phyloP scores from a whole-genome alignment of 495 filamentous ascomycete genomes.

The Penicillium coprophilum region DNA sequence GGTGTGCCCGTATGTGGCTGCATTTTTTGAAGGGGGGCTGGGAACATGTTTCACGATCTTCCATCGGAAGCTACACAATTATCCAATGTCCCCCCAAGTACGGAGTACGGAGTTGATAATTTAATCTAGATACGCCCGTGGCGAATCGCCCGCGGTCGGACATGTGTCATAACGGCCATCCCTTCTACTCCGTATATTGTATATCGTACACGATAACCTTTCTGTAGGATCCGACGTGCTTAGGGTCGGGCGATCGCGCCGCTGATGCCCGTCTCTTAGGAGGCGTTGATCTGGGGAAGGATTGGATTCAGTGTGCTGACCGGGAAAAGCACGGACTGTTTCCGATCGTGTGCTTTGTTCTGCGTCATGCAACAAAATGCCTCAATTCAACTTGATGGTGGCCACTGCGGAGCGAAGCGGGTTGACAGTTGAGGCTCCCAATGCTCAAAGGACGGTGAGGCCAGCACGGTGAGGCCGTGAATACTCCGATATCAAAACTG shows the following conservation, averaged over 20 bases:
- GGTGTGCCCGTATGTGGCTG: neutral
- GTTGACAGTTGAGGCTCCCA: conserved; percentile 10
- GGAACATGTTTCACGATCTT: conserved; percentile 6
- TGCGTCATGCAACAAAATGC: conserved; percentile 27
- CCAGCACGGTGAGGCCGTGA: conserved; percentile 4
- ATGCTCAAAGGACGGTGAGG: conserved; percentile 11
- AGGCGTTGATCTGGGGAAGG: conserved; percentile 15
- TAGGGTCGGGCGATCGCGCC: conserved; percentile 24
- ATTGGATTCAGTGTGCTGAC: neutral
- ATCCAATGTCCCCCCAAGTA: neutral
- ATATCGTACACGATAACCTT: neutral
- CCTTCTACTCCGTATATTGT: no score
- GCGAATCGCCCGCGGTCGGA: conserved; percentile 6
- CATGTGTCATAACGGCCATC: no score
- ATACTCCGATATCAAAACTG: conserved; percentile 1
- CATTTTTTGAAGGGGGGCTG: conserved; percentile 1
- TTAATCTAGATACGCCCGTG: neutral
- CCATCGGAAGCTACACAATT: neutral
- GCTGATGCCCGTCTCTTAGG: conserved; percentile 21
- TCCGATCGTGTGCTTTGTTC: neutral
- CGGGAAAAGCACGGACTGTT: conserved; percentile 11
- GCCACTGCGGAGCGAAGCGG: neutral
- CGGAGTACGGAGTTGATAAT: no score
- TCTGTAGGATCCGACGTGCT: neutral
- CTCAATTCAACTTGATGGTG: conserved; percentile 15